Conservation (phyloP, 441 rosid species). For the Manihot esculenta region DNA sequence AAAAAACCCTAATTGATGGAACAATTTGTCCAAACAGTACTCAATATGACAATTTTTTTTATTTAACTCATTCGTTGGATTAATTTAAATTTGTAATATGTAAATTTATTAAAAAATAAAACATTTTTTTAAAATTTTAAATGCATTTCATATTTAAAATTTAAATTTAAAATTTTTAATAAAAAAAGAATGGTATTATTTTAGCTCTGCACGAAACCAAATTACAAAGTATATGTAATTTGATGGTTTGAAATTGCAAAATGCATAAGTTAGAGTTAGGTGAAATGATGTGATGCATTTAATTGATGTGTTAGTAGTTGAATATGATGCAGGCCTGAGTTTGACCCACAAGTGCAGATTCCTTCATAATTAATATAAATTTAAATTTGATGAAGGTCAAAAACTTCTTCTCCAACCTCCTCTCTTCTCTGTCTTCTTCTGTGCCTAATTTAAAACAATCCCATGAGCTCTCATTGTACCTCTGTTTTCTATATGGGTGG, state of each 20-base stretch:
- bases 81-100: no score
- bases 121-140: no score
- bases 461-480: background rate
- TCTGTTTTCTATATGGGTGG: background rate
- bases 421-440: background rate
- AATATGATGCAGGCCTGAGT: background rate
- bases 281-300: constrained; percentile 6
- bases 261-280: background rate
- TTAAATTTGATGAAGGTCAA: background rate
- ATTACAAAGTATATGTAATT: background rate
- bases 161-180: no score
- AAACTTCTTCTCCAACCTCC: background rate
- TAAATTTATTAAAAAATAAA: no score
- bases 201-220: no score
- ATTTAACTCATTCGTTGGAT: no score
- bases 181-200: no score
- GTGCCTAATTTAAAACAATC: background rate
- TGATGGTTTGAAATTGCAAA: background rate
- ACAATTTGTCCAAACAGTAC: background rate
- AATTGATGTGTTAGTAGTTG: constrained; percentile 1
- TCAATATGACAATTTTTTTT: no score
- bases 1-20: background rate
- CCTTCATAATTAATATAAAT: background rate
- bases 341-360: constrained; percentile 21
- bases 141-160: no score